These are phyloP conservation scores for Coniochaeta hoffmannii DNA, from an alignment of 2,329 filamentous ascomycete genomes.

Conservation along the genomic window DNA sequence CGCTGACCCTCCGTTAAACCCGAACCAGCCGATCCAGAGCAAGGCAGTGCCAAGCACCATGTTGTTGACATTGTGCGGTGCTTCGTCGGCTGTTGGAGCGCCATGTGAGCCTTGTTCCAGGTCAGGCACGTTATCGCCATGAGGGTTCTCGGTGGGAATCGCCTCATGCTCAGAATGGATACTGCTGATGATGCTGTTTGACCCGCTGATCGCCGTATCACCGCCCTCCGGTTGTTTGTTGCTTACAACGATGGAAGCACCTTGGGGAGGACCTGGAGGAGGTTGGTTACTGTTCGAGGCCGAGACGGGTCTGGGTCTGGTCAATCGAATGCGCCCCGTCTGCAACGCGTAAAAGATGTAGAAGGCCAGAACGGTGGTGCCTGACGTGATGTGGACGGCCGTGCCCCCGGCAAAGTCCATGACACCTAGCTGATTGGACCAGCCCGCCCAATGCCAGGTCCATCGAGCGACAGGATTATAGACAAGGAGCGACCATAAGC, in stretches of 20 bases:
- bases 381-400: conserved; percentile 13
- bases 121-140: neutral
- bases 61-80: conserved; percentile 28
- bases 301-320: neutral
- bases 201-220: neutral
- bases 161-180: neutral
- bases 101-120: neutral
- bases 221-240: neutral
- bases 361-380: conserved; percentile 9
- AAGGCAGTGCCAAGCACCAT: conserved; percentile 43
- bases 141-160: neutral
- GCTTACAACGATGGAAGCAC: neutral
- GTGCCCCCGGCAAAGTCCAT: conserved; percentile 16
- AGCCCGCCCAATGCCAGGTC: conserved; percentile 14
- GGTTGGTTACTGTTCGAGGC: neutral
- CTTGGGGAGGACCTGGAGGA: neutral
- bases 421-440: conserved; percentile 8
- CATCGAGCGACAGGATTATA: conserved; percentile 14
- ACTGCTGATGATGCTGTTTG: neutral
- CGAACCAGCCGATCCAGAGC: conserved; percentile 38
- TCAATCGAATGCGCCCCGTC: neutral
- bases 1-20: conserved; percentile 18
- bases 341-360: conserved; percentile 7
- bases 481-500: conserved; percentile 8
- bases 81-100: neutral